Evolutionary conservation across 805 yeast genomes (phyloP).

Genomic region (Candida montana): DNA sequence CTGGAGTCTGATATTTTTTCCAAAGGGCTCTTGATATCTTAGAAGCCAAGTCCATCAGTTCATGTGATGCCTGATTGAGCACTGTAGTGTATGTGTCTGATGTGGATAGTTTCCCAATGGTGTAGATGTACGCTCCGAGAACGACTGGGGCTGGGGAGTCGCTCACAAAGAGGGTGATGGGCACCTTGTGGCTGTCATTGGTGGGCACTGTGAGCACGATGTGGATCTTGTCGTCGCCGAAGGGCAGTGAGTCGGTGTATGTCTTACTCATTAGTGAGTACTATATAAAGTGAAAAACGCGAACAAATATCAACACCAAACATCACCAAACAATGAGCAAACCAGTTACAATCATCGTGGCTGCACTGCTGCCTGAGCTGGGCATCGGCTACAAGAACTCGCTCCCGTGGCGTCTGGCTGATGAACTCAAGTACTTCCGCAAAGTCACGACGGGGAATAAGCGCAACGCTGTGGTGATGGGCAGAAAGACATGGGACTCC

Average conservation of each 20-base stretch:
- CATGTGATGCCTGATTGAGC: constrained; percentile 34
- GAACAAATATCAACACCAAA: too few relatives aligned
- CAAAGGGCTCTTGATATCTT: constrained; percentile 38
- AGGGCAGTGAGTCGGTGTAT: constrained; percentile 8
- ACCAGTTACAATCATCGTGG: constrained; percentile 67
- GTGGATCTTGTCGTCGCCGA: constrained; percentile 13
- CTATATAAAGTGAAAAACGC: not conserved
- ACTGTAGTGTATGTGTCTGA: constrained; percentile 36
- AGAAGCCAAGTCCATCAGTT: constrained; percentile 37
- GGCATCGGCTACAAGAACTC: constrained; percentile 84
- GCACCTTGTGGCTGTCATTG: constrained; percentile 17
- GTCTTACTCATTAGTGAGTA: too few relatives aligned
- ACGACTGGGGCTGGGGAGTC: constrained; percentile 26
- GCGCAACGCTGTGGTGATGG: constrained; percentile 80
- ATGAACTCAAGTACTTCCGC: constrained; percentile 83
- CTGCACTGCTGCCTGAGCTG: constrained; percentile 70
- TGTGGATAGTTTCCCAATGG: constrained; percentile 28
- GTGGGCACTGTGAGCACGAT: constrained; percentile 14
- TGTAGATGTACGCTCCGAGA: constrained; percentile 41
- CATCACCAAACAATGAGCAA: constrained; percentile 11
- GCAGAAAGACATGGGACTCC: constrained; percentile 93
- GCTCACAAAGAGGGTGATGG: constrained; percentile 34
- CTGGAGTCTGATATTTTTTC: constrained; percentile 36
- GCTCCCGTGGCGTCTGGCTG: constrained; percentile 81
- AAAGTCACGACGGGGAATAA: constrained; percentile 53